These are phyloP conservation scores for Candida endomychidarum DNA, from an alignment of 805 yeast species.

Conservation along the genomic window DNA sequence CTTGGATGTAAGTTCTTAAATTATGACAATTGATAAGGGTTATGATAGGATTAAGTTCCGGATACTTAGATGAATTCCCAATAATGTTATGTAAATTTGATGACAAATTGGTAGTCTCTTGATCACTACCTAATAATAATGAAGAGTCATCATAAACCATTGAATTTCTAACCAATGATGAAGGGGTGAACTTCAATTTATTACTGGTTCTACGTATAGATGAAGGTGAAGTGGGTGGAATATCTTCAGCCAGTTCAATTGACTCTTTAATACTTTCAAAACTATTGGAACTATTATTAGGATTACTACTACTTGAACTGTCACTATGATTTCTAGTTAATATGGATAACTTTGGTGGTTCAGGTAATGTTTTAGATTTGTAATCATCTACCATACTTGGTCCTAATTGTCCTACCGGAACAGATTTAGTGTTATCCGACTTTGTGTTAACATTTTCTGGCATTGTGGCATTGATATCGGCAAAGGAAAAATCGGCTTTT, in stretches of 20 bases:
- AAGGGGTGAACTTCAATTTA: constrained; percentile 31
- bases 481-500: neutral
- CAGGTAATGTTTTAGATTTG: neutral
- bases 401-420: neutral
- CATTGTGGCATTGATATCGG: no score
- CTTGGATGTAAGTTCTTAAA: constrained; percentile 60
- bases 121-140: neutral
- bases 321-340: constrained; percentile 6
- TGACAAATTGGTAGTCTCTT: constrained; percentile 1
- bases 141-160: constrained; percentile 24
- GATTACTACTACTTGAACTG: constrained; percentile 2
- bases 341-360: constrained; percentile 7
- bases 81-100: constrained; percentile 8
- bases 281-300: constrained; percentile 2
- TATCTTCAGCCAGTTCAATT: neutral
- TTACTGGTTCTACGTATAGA: constrained; percentile 26
- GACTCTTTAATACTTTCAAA: constrained; percentile 1
- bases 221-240: constrained; percentile 14
- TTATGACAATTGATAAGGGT: constrained; percentile 71
- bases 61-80: constrained; percentile 18
- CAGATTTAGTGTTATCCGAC: neutral
- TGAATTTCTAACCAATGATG: constrained; percentile 34
- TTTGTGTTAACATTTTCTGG: no score
- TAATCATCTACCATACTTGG: constrained; percentile 3
- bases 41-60: constrained; percentile 70